phyloP scores from a whole-genome alignment of 352 stramenopile genomes.

The Saprolegnia diclina region DNA sequence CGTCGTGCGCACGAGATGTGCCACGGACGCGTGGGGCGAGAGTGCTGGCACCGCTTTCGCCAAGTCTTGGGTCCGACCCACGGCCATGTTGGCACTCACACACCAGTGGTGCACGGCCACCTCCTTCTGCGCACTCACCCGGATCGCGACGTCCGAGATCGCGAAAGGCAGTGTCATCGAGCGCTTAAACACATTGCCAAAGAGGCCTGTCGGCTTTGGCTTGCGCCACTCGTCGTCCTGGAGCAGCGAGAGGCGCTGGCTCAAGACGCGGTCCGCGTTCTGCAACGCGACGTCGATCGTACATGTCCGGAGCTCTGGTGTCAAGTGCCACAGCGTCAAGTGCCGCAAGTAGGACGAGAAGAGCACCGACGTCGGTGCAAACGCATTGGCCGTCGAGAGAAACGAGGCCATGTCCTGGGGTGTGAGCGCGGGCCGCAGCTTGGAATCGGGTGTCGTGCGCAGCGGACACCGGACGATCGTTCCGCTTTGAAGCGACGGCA shows the following conservation, averaged over 20 bases:
- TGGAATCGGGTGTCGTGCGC: neutral
- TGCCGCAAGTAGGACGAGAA: slow-evolving; percentile 63
- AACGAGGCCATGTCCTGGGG: neutral
- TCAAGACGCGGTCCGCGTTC: slow-evolving; percentile 38
- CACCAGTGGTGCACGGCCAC: slow-evolving; percentile 52
- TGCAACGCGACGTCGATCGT: slow-evolving; percentile 47
- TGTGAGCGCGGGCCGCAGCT: neutral
- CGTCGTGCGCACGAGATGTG: slow-evolving; percentile 43
- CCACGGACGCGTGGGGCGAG: slow-evolving; percentile 58
- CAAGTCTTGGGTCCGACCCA: slow-evolving; percentile 60
- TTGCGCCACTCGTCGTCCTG: slow-evolving; percentile 70
- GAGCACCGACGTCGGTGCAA: slow-evolving; percentile 34
- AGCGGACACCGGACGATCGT: slow-evolving; percentile 63
- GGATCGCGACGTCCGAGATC: slow-evolving; percentile 51
- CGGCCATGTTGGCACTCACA: slow-evolving; percentile 57
- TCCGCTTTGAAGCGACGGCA: slow-evolving; percentile 60
- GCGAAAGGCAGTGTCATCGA: slow-evolving; percentile 51
- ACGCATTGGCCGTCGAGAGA: slow-evolving; percentile 12
- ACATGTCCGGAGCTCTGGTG: slow-evolving; percentile 48
- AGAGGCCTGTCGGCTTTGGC: neutral
- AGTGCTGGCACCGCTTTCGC: slow-evolving; percentile 61
- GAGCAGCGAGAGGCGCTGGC: slow-evolving; percentile 39
- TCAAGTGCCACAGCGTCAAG: slow-evolving; percentile 60
- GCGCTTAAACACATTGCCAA: slow-evolving; percentile 63
- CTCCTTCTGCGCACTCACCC: slow-evolving; percentile 54